Conservation (phyloP, 306 rosid species). For the Begonia loranthoides region DNA sequence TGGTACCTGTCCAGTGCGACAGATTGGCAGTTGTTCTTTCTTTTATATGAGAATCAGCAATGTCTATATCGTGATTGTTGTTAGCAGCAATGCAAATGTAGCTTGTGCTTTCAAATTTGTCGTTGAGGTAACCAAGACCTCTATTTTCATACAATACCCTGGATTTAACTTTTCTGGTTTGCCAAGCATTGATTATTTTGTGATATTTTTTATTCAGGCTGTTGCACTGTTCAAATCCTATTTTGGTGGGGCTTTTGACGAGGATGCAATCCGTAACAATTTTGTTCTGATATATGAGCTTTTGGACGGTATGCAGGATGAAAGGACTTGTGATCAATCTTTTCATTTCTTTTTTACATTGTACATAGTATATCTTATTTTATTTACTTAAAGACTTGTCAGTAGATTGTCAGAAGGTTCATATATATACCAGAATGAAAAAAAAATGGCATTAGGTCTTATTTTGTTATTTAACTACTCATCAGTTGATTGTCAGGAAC, state of each 20-base stretch:
- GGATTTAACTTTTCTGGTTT: slow-evolving; percentile 1
- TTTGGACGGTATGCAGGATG: slow-evolving; percentile 58
- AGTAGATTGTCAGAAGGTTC: no score
- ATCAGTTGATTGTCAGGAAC: no score
- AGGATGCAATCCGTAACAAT: slow-evolving; percentile 97
- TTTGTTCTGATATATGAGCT: slow-evolving; percentile 96
- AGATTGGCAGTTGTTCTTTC: slow-evolving; percentile 95
- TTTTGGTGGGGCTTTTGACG: slow-evolving; percentile 98
- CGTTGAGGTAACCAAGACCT: slow-evolving; percentile 58
- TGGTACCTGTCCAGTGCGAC: slow-evolving; percentile 97
- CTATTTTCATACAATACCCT: slow-evolving; percentile 2
- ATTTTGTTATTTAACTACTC: no score
- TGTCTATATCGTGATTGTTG: slow-evolving; percentile 90
- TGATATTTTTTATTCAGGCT: slow-evolving; percentile 43
- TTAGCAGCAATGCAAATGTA: slow-evolving; percentile 96
- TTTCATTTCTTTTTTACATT: neutral
- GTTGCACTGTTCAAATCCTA: slow-evolving; percentile 92
- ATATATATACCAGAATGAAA: no score
- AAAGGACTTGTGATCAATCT: neutral
- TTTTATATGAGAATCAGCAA: slow-evolving; percentile 96
- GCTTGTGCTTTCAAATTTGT: slow-evolving; percentile 98
- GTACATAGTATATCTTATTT: neutral
- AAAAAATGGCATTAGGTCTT: no score
- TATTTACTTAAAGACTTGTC: neutral
- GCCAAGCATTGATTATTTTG: neutral